Base-by-base conservation (phyloP, 352 stramenopile genomes). In the Pythium aristosporum region DNA sequence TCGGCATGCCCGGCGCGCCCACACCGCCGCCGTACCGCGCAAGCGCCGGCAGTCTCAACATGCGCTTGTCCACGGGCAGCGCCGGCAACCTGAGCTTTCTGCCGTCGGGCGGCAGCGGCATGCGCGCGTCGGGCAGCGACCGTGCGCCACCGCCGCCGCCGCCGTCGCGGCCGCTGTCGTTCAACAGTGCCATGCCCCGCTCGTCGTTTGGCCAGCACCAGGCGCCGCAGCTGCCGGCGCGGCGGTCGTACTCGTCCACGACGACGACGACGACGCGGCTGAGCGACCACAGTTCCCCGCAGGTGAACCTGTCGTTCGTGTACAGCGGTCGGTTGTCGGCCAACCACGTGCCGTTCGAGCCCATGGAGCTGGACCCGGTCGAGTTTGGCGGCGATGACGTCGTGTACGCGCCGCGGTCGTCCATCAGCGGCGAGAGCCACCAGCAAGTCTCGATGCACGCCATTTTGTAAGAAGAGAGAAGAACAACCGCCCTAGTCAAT, bases 371-470 rank as follows among this genome's bases (percentile, higher is more conserved):
- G 8, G 65, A 72, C 25, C 65, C 57, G 6, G 65, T 67, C 36
- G 65, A 72, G 34, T 50, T 67, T 30, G 54, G 48, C 23, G 47
- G 48, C 18, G 44, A 60, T 48, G 65, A 72, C 37, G 59, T 72
- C 21, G 65, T 72, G 52, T 60, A 62, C 49, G 65, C 58, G 44
- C 65, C 65, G 21, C 58, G 65, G 36, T 63, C 64, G 20, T 72
- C 65, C 18, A 39, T 67, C 7, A 61, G 46, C 18, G 39, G 39
- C 18, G 55, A 60, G 61, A 52, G 60, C 61, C 54, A 61, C 53
- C 61, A 72, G 47, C 65, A 56, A 32, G 65, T 72, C 20, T 67
- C 58, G 32, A 67, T 72, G 65, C 65, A 72, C 49, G 65, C 65
- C n/a, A 72, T 72, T 65, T 53, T 72, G 58, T 72, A 71, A 63